These are phyloP conservation scores for Hypoxylon sp. DNA, from an alignment of 2,329 filamentous ascomycete genomes.

Conservation along the genomic window DNA sequence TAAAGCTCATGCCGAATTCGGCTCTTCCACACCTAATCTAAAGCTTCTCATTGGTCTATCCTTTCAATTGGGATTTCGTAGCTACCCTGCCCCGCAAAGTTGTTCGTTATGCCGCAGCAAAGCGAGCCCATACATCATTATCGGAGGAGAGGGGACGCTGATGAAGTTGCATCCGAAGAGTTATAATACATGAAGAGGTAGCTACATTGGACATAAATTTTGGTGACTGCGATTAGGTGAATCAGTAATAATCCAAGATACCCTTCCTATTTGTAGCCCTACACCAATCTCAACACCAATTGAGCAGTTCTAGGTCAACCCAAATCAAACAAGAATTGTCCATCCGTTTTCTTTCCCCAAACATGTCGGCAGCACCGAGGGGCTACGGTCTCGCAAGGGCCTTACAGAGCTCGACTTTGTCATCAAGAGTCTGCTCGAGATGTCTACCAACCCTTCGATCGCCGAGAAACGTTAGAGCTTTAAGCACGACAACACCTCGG, in stretches of 20 bases:
- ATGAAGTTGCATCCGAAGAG: slow-evolving; percentile 23
- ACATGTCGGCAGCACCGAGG: slow-evolving; percentile 39
- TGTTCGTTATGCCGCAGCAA: slow-evolving; percentile 34
- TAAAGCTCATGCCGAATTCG: slow-evolving; percentile 35
- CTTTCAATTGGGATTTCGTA: slow-evolving; percentile 18
- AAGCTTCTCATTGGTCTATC: slow-evolving; percentile 25
- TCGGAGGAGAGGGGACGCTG: slow-evolving; percentile 27
- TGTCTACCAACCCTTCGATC: slow-evolving; percentile 22
- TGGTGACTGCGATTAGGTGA: neutral
- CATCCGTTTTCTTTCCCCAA: slow-evolving; percentile 8
- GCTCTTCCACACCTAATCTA: slow-evolving; percentile 22
- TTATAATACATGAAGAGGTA: slow-evolving; percentile 18
- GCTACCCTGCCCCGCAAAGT: slow-evolving; percentile 25
- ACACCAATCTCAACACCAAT: no score
- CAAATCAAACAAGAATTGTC: neutral
- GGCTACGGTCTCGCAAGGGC: slow-evolving; percentile 39
- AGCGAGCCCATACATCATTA: slow-evolving; percentile 36
- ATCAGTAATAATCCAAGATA: slow-evolving; percentile 16
- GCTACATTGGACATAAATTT: slow-evolving; percentile 5
- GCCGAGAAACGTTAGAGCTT: slow-evolving; percentile 28
- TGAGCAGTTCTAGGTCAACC: neutral
- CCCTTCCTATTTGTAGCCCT: no score
- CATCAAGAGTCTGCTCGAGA: slow-evolving; percentile 30
- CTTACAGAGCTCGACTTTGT: slow-evolving; percentile 31
- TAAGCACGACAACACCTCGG: slow-evolving; percentile 45